Percentiles rank a stretch among this genome's conserved stretches.
phyloP scores from a whole-genome alignment of 495 filamentous ascomycete species.

The Hyaloscypha bicolor region DNA sequence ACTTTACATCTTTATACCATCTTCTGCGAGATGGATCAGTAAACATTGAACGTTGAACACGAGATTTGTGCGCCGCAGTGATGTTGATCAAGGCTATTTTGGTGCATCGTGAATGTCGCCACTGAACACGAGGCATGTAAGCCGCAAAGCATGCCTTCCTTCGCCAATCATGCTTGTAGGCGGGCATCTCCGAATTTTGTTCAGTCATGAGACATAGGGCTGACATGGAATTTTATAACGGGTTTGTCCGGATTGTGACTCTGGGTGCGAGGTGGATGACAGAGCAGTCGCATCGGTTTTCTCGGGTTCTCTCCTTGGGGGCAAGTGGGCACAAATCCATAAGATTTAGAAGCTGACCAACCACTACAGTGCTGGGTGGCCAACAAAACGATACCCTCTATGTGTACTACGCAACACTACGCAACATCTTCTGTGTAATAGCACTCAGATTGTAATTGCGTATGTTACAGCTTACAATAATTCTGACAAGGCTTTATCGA shows the following conservation, averaged over 20 bases:
- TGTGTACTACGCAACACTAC: too few relatives aligned
- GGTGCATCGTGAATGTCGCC: not conserved
- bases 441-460: too few relatives aligned
- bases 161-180: not conserved
- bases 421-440: too few relatives aligned
- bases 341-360: too few relatives aligned
- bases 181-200: not conserved
- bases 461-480: too few relatives aligned
- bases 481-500: too few relatives aligned
- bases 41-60: not conserved
- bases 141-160: not conserved
- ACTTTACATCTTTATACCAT: not conserved
- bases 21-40: not conserved
- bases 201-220: not conserved
- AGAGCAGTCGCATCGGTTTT: too few relatives aligned
- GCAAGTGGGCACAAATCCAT: too few relatives aligned
- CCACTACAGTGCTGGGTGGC: too few relatives aligned
- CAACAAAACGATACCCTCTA: too few relatives aligned
- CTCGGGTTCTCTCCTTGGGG: too few relatives aligned
- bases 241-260: not conserved
- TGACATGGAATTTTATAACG: not conserved
- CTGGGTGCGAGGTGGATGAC: not conserved
- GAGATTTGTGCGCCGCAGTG: not conserved
- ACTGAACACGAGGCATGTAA: not conserved
- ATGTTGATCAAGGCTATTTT: not conserved